Evolutionary conservation across 2,329 filamentous ascomycete species (phyloP).

Genomic region (Diaporthe ilicicola): DNA sequence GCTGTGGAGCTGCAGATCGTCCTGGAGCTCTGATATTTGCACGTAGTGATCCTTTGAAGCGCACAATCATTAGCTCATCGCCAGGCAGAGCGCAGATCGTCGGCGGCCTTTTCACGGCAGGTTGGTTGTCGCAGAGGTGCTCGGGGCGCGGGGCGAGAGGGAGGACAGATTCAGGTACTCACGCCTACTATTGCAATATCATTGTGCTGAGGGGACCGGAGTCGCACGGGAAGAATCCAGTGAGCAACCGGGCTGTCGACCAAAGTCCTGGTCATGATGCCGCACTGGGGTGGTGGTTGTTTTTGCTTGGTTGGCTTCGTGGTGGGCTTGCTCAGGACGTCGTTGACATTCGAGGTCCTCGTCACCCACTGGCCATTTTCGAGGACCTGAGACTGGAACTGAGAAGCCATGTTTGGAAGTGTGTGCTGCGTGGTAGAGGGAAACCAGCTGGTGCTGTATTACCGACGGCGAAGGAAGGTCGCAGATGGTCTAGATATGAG

Average conservation of each 20-base stretch:
- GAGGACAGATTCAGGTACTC: slow-evolving; percentile 45
- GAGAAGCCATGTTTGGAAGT: slow-evolving; percentile 54
- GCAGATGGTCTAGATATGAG: slow-evolving; percentile 26
- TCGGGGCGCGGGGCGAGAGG: neutral
- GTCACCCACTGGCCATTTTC: slow-evolving; percentile 66
- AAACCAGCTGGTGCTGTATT: slow-evolving; percentile 21
- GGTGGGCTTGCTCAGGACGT: slow-evolving; percentile 50
- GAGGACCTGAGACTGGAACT: slow-evolving; percentile 64
- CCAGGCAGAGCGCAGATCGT: slow-evolving; percentile 35
- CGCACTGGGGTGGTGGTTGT: slow-evolving; percentile 63
- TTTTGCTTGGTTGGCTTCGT: slow-evolving; percentile 41
- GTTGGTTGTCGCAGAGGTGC: slow-evolving; percentile 6
- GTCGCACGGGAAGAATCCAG: slow-evolving; percentile 80
- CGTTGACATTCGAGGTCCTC: slow-evolving; percentile 57
- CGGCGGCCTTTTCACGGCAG: neutral
- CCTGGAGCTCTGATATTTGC: slow-evolving; percentile 78
- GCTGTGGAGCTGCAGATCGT: slow-evolving; percentile 75
- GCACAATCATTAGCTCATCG: slow-evolving; percentile 21
- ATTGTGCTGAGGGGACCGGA: slow-evolving; percentile 75
- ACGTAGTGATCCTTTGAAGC: slow-evolving; percentile 74
- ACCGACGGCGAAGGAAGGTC: slow-evolving; percentile 21
- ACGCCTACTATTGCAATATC: slow-evolving; percentile 89
- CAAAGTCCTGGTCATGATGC: slow-evolving; percentile 81
- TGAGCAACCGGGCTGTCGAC: slow-evolving; percentile 78
- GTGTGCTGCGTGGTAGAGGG: slow-evolving; percentile 17